These are phyloP conservation scores for Psilocybe tampanensis DNA, from an alignment of 768 basidiomycete genomes.

Conservation along the genomic window DNA sequence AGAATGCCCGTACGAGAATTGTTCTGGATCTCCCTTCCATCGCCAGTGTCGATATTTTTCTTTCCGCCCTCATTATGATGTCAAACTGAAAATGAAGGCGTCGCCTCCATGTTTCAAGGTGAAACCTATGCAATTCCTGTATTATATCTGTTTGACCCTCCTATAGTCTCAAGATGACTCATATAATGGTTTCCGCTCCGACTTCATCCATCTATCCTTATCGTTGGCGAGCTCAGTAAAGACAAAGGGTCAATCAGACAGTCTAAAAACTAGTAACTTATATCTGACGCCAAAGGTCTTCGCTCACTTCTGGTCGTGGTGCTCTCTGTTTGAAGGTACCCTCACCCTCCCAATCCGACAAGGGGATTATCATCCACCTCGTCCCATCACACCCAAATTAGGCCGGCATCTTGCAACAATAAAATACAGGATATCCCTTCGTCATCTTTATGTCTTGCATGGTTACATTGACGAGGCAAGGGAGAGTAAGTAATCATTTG, in stretches of 20 bases:
- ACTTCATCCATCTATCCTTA: conserved; percentile 91
- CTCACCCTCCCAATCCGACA: conserved; percentile 86
- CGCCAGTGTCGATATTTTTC: conserved; percentile 80
- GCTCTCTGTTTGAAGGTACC: conserved; percentile 77
- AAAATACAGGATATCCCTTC: conserved; percentile 83
- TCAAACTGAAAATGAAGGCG: conserved; percentile 59
- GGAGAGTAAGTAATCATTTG: conserved; percentile 45
- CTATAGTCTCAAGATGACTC: conserved; percentile 63
- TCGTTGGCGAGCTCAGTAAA: conserved; percentile 74
- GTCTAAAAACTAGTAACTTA: conserved; percentile 60
- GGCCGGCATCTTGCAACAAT: conserved; percentile 87
- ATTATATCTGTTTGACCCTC: neutral
- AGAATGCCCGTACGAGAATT: conserved; percentile 70
- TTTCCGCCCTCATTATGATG: conserved; percentile 80
- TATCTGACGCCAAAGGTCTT: conserved; percentile 87
- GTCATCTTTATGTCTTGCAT: conserved; percentile 83
- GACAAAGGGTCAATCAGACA: conserved; percentile 25
- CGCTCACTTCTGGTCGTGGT: conserved; percentile 93
- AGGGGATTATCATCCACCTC: conserved; percentile 77
- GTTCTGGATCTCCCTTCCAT: conserved; percentile 64
- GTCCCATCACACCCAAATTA: conserved; percentile 81
- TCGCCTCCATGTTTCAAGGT: conserved; percentile 49
- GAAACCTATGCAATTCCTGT: conserved; percentile 8
- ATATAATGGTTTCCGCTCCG: conserved; percentile 86
- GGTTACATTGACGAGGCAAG: conserved; percentile 80